Evolutionary conservation across 1,284 basidiomycete genomes (phyloP).

Genomic region (Apiotrichum sp.): DNA sequence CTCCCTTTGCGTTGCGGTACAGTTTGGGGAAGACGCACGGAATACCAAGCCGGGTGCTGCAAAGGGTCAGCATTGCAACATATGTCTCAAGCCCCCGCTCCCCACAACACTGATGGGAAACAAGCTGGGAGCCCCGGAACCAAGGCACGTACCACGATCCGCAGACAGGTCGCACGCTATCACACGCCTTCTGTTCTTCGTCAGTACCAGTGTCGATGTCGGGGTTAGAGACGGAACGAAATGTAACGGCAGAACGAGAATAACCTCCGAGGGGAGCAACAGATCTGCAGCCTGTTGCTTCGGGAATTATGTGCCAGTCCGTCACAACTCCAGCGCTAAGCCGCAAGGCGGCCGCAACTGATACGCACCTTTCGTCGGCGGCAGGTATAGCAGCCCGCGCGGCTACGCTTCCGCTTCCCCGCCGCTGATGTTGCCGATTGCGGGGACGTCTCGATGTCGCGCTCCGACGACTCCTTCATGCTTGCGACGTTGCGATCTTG

Average conservation of each 20-base stretch:
- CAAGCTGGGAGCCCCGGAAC: no score
- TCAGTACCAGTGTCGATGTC: neutral
- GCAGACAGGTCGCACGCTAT: constrained; percentile 15
- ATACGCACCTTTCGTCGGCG: constrained; percentile 18
- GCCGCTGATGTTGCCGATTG: neutral
- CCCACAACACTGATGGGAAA: no score
- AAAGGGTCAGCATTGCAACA: no score
- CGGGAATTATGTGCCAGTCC: no score
- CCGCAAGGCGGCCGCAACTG: no score
- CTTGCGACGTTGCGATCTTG: no score
- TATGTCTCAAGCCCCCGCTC: no score
- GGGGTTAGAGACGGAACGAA: no score
- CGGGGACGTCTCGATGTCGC: neutral
- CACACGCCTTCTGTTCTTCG: constrained; percentile 20
- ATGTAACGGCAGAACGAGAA: no score
- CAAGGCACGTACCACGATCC: constrained; percentile 15
- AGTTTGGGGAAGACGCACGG: constrained; percentile 25
- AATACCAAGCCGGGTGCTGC: constrained; percentile 17
- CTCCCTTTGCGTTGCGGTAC: constrained; percentile 19
- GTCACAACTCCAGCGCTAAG: neutral
- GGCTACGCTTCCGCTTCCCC: constrained; percentile 16
- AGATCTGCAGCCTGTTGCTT: no score
- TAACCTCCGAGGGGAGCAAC: neutral
- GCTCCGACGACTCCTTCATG: neutral
- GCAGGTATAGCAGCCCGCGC: constrained; percentile 22